phyloP scores from a whole-genome alignment of 164 flowering plant species.

The Protea cynaroides region DNA sequence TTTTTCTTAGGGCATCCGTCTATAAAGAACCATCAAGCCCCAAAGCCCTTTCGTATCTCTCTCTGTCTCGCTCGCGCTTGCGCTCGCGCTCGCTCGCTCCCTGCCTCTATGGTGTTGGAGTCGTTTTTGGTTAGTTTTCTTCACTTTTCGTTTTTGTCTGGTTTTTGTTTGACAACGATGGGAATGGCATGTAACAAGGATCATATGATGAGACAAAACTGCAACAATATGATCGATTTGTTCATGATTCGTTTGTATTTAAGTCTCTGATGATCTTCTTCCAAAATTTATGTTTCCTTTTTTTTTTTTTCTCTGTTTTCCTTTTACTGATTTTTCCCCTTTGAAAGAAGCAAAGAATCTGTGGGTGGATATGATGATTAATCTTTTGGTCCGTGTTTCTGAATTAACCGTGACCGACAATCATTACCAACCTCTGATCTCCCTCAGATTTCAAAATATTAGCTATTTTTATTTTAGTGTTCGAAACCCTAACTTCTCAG shows the following conservation, averaged over 20 bases:
- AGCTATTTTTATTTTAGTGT: too few species aligned
- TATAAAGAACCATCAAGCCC: too few species aligned
- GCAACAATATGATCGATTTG: slow-evolving; percentile 20
- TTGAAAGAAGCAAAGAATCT: background rate
- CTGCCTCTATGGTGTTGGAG: too few species aligned
- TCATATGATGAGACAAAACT: slow-evolving; percentile 21
- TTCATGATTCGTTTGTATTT: slow-evolving; percentile 17
- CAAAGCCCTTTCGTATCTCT: too few species aligned
- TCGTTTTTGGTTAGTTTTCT: too few species aligned
- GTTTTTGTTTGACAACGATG: too few species aligned
- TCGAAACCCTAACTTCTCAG: too few species aligned
- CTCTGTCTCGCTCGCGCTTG: too few species aligned
- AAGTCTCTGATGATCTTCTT: slow-evolving; percentile 18
- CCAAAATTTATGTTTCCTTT: background rate
- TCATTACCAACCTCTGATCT: background rate
- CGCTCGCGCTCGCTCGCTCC: too few species aligned
- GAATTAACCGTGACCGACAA: background rate
- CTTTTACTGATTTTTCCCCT: background rate
- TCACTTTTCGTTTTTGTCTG: too few species aligned
- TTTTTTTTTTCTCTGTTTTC: background rate
- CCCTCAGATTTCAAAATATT: background rate
- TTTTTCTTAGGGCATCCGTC: too few species aligned
- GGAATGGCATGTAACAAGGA: background rate
- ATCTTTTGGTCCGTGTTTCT: slow-evolving; percentile 2
- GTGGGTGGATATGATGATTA: background rate